These are phyloP conservation scores for Candida tallmaniae DNA, from an alignment of 805 yeast species.

Conservation along the genomic window DNA sequence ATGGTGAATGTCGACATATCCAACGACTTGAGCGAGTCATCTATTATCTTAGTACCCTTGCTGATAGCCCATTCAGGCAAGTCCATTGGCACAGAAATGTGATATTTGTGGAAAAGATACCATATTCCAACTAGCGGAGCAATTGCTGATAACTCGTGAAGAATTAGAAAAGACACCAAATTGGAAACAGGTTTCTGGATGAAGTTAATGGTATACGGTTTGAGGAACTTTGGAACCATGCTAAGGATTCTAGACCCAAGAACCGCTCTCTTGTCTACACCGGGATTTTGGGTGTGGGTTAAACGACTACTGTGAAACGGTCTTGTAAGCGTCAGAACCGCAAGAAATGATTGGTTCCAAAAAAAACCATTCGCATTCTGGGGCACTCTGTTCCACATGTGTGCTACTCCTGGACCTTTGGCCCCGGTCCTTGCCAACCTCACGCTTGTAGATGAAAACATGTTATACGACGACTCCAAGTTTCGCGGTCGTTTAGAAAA, in stretches of 20 bases:
- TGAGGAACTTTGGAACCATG: conserved; percentile 46
- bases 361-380: too few relatives aligned
- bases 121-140: conserved; percentile 65
- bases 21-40: conserved; percentile 41
- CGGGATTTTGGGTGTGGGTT: too few relatives aligned
- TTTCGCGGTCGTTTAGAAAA: too few relatives aligned
- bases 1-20: conserved; percentile 32
- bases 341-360: too few relatives aligned
- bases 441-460: too few relatives aligned
- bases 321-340: too few relatives aligned
- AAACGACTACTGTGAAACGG: too few relatives aligned
- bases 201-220: conserved; percentile 47
- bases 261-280: conserved; percentile 9
- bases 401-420: too few relatives aligned
- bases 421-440: too few relatives aligned
- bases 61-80: conserved; percentile 58
- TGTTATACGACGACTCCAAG: too few relatives aligned
- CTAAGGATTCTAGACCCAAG: conserved; percentile 15
- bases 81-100: conserved; percentile 49
- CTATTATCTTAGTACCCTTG: conserved; percentile 56
- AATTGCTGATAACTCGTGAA: conserved; percentile 75
- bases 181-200: conserved; percentile 56
- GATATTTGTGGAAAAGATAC: conserved; percentile 56
- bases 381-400: too few relatives aligned
- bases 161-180: conserved; percentile 56